Conservation (phyloP, 2,329 filamentous ascomycete species). For the Epichloe scottii region DNA sequence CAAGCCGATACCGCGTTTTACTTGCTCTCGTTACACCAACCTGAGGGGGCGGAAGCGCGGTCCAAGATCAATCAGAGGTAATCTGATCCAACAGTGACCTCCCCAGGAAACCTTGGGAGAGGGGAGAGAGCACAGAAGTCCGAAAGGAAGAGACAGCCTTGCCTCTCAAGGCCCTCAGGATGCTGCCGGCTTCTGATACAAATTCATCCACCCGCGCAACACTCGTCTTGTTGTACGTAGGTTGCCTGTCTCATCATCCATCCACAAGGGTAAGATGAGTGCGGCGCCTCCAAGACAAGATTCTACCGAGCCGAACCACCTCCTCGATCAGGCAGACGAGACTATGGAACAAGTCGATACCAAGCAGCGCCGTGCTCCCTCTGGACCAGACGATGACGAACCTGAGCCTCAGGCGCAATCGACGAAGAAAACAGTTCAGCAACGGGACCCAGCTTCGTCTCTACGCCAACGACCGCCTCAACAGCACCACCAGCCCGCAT, state of each 20-base stretch:
- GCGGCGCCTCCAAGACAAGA: conserved; percentile 1
- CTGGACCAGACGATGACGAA: neutral
- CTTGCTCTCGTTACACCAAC: too few species aligned
- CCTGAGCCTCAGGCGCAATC: neutral
- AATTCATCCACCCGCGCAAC: neutral
- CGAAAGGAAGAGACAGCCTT: too few species aligned
- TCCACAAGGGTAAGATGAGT: neutral
- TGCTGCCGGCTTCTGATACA: neutral
- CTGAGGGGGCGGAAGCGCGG: neutral
- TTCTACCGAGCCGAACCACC: conserved; percentile 3
- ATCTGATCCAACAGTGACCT: neutral
- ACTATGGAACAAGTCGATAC: neutral
- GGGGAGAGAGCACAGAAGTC: too few species aligned
- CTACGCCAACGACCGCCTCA: neutral
- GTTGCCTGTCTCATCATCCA: neutral
- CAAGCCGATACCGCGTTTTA: neutral
- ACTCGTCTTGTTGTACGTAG: neutral
- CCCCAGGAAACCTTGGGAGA: too few species aligned
- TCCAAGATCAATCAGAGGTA: neutral
- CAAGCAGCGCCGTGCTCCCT: neutral
- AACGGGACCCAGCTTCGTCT: neutral
- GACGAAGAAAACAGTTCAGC: neutral
- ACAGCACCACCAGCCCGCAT: neutral
- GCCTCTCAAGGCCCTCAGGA: too few species aligned
- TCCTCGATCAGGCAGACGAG: neutral